Percentiles rank a stretch among this genome's conserved stretches.
phyloP scores from a whole-genome alignment of 805 yeast genomes.

The Kazachstania viticola region DNA sequence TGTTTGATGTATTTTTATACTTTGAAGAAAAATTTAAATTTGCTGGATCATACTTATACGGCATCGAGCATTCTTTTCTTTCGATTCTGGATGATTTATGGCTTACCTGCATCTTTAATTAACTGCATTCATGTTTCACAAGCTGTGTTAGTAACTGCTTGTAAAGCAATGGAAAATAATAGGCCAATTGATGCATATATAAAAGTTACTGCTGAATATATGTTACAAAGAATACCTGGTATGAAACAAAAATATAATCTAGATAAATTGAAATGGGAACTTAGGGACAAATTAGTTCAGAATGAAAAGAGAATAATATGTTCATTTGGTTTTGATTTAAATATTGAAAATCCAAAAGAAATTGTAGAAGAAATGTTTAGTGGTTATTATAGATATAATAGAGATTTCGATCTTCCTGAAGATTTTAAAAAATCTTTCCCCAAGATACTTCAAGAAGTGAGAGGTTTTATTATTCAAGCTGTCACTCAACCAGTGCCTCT shows the following conservation, averaged over 20 bases:
- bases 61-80: conserved; percentile 26
- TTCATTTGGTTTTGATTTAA: conserved; percentile 25
- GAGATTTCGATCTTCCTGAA: conserved; percentile 21
- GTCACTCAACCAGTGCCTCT: conserved; percentile 28
- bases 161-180: conserved; percentile 27
- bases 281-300: conserved; percentile 24
- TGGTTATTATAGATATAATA: conserved; percentile 21
- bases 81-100: conserved; percentile 26
- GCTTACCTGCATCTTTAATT: conserved; percentile 17
- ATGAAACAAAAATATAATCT: conserved; percentile 16
- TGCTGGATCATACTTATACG: conserved; percentile 28
- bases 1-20: conserved; percentile 26
- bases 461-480: conserved; percentile 26
- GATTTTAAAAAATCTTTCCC: conserved; percentile 22
- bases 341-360: conserved; percentile 26
- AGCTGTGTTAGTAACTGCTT: conserved; percentile 27
- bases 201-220: conserved; percentile 23
- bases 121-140: conserved; percentile 25
- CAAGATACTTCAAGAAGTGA: conserved; percentile 23
- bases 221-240: conserved; percentile 14
- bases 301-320: conserved; percentile 24
- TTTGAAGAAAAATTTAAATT: conserved; percentile 23
- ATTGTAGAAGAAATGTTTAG: conserved; percentile 26
- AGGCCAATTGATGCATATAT: conserved; percentile 27
- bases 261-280: conserved; percentile 28